Evolutionary conservation across 768 basidiomycete species (phyloP).

Genomic region (Coprinopsis cinerea): DNA sequence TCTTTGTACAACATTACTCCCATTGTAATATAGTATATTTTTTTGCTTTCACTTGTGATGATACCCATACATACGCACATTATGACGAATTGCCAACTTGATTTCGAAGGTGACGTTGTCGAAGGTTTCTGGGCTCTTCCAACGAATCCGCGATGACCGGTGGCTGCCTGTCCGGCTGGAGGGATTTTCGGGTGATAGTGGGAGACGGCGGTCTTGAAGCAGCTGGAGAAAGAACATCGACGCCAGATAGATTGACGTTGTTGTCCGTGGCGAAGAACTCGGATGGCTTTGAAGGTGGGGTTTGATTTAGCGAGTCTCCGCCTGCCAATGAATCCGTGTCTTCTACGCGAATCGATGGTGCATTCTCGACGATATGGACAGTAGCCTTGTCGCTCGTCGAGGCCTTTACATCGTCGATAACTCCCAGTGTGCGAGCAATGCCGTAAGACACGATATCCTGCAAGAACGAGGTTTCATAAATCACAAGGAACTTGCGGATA

Average conservation of each 20-base stretch:
- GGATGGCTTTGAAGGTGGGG: slow-evolving; percentile 25
- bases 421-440: slow-evolving; percentile 76
- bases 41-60: slow-evolving; percentile 5
- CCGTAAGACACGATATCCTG: slow-evolving; percentile 80
- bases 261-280: slow-evolving; percentile 46
- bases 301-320: slow-evolving; percentile 7
- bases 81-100: neutral
- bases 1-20: slow-evolving; percentile 15
- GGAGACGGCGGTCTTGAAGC: slow-evolving; percentile 65
- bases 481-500: slow-evolving; percentile 9
- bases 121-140: slow-evolving; percentile 17
- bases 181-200: slow-evolving; percentile 35
- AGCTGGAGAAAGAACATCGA: slow-evolving; percentile 69
- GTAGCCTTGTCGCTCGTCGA: slow-evolving; percentile 59
- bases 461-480: slow-evolving; percentile 10
- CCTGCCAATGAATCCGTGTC: slow-evolving; percentile 16
- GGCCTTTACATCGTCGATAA: slow-evolving; percentile 69
- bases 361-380: slow-evolving; percentile 19
- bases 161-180: slow-evolving; percentile 15
- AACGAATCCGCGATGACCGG: slow-evolving; percentile 18
- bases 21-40: slow-evolving; percentile 12
- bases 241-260: slow-evolving; percentile 57
- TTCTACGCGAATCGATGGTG: slow-evolving; percentile 28
- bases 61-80: neutral
- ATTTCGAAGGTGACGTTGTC: slow-evolving; percentile 10